Evolutionary conservation across 345 rosid genomes (phyloP), one percentile per base, ranked within the genome.

Genomic region (Camelina hispida): DNA sequence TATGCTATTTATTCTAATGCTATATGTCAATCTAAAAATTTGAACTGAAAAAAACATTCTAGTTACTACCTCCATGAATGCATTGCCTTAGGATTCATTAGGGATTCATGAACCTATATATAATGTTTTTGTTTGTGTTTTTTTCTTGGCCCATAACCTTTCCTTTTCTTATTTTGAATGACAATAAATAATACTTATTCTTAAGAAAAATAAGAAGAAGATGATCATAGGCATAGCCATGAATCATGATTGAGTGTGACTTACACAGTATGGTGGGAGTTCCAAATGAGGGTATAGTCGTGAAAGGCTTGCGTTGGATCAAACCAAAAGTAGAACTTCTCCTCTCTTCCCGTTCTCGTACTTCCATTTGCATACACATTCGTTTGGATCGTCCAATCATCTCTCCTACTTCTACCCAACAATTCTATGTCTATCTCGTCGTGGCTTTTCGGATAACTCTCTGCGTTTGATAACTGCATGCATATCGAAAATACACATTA

Each of bases 351-450:
- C 0, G 95, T 88, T 48, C 71, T 82, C 6, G 81, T 82, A 68
- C 91, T 85, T 75, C 98, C 98, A 82, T 85, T 86, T 9, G 90
- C 93, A 66, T 94, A 91, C 0, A 94, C 72, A 60, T 94, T 94
- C 5, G 98, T 94, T 72, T 94, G 97, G 23, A 91, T 65, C 38
- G 68, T 71, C 98, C 98, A 94, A 69, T 89, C 95, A 18, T 88
- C 85, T 82, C 90, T 83, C 79, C 84, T 83, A 53, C 91, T 96
- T 65, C 87, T 87, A 0, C 98, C 98, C 18, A 91, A 90, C 44
- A 94, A 67, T 69, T 93, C 98, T 56, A 94, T 81, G 52, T 91
- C 98, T 18, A 94, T 90, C 83, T 94, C 98, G 35, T 94, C 98
- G 64, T 94, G 98, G 79, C 54, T 87, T 72, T 86, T 91, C 0